These are phyloP conservation scores for Anthracocystis panici-leucophaei DNA, from an alignment of 1,284 basidiomycete species.

Conservation along the genomic window DNA sequence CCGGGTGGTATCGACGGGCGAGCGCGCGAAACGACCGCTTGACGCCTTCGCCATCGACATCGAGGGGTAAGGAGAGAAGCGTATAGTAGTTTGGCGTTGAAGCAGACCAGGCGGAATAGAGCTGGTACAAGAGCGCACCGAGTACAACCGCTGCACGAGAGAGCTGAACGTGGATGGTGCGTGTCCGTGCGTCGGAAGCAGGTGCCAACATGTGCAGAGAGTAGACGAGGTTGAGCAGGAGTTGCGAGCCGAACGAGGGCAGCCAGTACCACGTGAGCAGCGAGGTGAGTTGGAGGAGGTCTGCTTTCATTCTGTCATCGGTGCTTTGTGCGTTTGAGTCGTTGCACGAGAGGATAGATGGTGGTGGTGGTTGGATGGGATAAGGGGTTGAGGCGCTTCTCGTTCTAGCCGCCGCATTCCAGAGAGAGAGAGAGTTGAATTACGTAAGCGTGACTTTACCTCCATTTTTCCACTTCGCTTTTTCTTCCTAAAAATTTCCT, in stretches of 20 bases:
- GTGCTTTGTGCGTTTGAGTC: too few relatives aligned
- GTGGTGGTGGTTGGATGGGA: too few relatives aligned
- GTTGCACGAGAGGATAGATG: too few relatives aligned
- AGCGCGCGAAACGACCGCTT: slow-evolving; percentile 81
- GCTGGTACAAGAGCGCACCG: slow-evolving; percentile 78
- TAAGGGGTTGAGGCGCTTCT: too few relatives aligned
- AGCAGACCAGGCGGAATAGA: slow-evolving; percentile 74
- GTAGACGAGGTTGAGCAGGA: slow-evolving; percentile 32
- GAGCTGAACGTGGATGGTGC: slow-evolving; percentile 30
- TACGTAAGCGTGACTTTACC: slow-evolving; percentile 29
- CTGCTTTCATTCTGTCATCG: slow-evolving; percentile 20
- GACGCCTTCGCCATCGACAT: slow-evolving; percentile 77
- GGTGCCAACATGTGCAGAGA: slow-evolving; percentile 21
- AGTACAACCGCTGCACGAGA: slow-evolving; percentile 75
- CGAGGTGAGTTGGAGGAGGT: slow-evolving; percentile 28
- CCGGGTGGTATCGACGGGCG: slow-evolving; percentile 81
- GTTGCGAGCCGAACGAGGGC: slow-evolving; percentile 36
- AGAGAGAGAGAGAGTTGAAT: background rate
- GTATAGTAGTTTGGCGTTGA: slow-evolving; percentile 81
- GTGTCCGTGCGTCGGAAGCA: background rate
- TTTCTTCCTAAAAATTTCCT: background rate
- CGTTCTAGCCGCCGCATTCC: background rate
- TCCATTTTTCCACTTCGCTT: background rate
- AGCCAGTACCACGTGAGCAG: slow-evolving; percentile 48
- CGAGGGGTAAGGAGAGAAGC: slow-evolving; percentile 76